Conservation (phyloP, 1,139 yeast species). For the Suhomyces bolitotheri region DNA sequence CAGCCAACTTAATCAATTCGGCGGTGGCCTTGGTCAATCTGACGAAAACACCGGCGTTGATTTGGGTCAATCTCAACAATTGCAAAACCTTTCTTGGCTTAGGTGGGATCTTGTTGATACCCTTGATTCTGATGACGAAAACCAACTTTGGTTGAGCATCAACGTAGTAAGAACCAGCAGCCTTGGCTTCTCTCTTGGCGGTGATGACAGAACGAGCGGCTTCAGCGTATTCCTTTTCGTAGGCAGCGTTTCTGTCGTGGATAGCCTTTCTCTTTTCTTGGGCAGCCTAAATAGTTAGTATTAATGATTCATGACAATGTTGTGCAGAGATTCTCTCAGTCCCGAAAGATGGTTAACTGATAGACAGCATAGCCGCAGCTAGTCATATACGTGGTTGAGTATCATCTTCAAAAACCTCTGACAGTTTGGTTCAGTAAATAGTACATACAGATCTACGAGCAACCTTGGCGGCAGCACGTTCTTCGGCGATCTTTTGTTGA, state of each 20-base stretch:
- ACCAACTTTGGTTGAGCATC: constrained; percentile 97
- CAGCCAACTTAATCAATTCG: constrained; percentile 95
- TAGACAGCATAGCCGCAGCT: constrained; percentile 91
- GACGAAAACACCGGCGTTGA: constrained; percentile 98
- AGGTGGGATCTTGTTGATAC: constrained; percentile 99
- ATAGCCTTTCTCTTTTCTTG: constrained; percentile 93
- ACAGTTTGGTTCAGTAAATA: not conserved
- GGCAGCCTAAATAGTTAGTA: constrained; percentile 63
- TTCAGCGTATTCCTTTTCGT: constrained; percentile 94
- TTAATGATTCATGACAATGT: constrained; percentile 4
- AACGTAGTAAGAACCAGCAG: constrained; percentile 94
- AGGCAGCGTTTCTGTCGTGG: constrained; percentile 97
- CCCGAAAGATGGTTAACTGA: constrained; percentile 99
- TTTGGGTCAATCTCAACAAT: constrained; percentile 95
- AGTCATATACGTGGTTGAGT: constrained; percentile 67
- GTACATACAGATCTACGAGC: constrained; percentile 88
- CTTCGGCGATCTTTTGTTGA: constrained; percentile 81
- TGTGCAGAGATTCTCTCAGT: constrained; percentile 55
- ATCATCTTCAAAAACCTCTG: constrained; percentile 55
- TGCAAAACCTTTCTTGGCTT: constrained; percentile 99
- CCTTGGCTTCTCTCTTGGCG: constrained; percentile 96
- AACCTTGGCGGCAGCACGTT: constrained; percentile 84
- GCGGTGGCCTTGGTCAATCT: constrained; percentile 98
- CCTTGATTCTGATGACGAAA: constrained; percentile 98
- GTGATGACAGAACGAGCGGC: constrained; percentile 91